Evolutionary conservation across 129 eudicot species (phyloP), one percentile per base, ranked within the genome.

Genomic region (Ambrosia trifida): DNA sequence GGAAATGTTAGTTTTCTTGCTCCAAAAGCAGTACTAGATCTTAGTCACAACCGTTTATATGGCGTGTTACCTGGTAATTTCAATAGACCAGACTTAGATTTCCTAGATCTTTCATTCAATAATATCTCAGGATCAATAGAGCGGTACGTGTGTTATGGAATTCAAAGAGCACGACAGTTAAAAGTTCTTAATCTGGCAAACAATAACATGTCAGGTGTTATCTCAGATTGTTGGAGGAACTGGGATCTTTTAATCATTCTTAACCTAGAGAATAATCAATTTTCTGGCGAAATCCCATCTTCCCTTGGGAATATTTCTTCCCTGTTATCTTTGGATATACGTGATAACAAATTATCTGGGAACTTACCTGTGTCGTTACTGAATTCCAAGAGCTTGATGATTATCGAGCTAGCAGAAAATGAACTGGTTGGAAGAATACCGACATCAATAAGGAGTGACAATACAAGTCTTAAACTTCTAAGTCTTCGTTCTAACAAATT

Each of bases 181-280:
- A 4, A 13, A 3, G 56, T 72, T 52, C 68, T 81, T 19, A 69
- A 76, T 67, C 66, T 81, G 1, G 85, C 64, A 7, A 24, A 18
- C 12, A 81, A 81, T 66, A 51, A 19, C 43, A 7, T 72, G 51
- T 72, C 78, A 13, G 74, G 82, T 17, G 82, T 53, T 56, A 44
- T 78, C 18, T 67, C 74, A 9, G 61, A 80, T 31, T 68, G 59
- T 33, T 74, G 18, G 74, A 72, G 2, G 61, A 76, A 57, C 56
- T 64, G 78, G 74, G 62, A 59, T 57, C 7, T 4, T 72, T 67
- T 75, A 40, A 6, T 3, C 7, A 7, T 41, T 45, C 56, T 77
- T 5, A 58, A 75, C 43, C 64, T 83, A 20, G 68, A 69, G 4
- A 16, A 51, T 3, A 83, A 83, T 20, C 31, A 41, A 4, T 45